Evolutionary conservation across 1,284 basidiomycete species (phyloP).

Genomic region (Cryptococcus sp.): DNA sequence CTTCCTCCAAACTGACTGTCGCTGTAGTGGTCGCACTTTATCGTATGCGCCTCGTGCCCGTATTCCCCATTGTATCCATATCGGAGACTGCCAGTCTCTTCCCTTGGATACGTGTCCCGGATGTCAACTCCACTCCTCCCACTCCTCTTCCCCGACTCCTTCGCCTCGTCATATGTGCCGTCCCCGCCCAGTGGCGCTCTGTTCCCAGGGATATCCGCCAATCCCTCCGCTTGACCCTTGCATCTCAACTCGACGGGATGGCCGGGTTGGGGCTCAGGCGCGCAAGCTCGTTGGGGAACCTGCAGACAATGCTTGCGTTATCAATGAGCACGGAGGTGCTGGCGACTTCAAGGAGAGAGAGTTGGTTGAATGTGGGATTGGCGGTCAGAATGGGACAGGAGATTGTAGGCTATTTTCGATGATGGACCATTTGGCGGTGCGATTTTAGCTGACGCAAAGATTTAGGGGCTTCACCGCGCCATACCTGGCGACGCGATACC

Average conservation of each 20-base stretch:
- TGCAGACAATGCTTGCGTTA: neutral
- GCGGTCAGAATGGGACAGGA: neutral
- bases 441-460: too few species aligned
- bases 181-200: slow-evolving; percentile 1
- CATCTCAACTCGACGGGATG: neutral
- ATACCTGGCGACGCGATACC: neutral
- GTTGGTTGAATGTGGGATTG: neutral
- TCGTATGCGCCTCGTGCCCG: slow-evolving; percentile 1
- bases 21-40: slow-evolving; percentile 7
- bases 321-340: neutral
- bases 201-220: slow-evolving; percentile 26
- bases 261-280: neutral
- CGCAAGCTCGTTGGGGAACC: neutral
- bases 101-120: neutral
- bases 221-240: slow-evolving; percentile 55
- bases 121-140: slow-evolving; percentile 2
- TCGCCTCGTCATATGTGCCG: neutral
- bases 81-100: slow-evolving; percentile 6
- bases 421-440: too few species aligned
- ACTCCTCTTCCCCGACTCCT: neutral
- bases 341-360: neutral
- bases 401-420: neutral
- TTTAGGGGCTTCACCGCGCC: neutral
- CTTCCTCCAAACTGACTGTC: too few species aligned
- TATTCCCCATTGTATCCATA: neutral